Conservation (phyloP, 2,329 filamentous ascomycete species). For the Xylaria digitata region DNA sequence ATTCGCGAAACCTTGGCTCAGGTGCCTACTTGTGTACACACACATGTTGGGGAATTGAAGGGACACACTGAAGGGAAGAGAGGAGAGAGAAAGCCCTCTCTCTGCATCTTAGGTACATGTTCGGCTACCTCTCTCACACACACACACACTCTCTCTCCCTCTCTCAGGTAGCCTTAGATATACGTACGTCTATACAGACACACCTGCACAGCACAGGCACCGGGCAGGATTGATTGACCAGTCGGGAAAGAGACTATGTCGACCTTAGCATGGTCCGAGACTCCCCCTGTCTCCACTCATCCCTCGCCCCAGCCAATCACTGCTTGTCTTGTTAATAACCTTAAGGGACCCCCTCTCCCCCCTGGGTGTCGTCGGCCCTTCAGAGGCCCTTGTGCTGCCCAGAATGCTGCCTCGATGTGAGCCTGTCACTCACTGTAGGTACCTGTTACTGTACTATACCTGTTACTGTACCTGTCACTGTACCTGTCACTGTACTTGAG, state of each 20-base stretch:
- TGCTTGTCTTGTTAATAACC: conserved; percentile 24
- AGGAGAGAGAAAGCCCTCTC: too few species aligned
- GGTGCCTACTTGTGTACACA: not conserved
- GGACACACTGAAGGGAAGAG: too few species aligned
- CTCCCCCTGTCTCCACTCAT: conserved; percentile 33
- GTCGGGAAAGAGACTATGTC: conserved; percentile 26
- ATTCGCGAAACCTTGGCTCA: not conserved
- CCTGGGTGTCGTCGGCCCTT: conserved; percentile 20
- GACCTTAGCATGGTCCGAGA: conserved; percentile 17
- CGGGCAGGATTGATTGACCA: conserved; percentile 34
- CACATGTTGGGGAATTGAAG: too few species aligned
- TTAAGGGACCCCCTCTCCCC: conserved; percentile 22
- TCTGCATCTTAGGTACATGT: too few species aligned
- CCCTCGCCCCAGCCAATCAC: conserved; percentile 29
- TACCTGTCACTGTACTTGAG: not conserved
- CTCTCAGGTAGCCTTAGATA: not conserved
- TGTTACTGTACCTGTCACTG: conserved; percentile 7
- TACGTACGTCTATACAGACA: conserved; percentile 7
- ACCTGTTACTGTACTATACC: conserved; percentile 3
- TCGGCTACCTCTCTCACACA: too few species aligned
- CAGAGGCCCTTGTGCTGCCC: not conserved
- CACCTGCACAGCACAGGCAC: conserved; percentile 32
- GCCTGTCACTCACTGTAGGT: conserved; percentile 5
- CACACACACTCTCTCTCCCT: too few species aligned
- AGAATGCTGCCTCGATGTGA: not conserved